phyloP scores from a whole-genome alignment of 2,329 filamentous ascomycete genomes.

The Fusarium bulbicola region DNA sequence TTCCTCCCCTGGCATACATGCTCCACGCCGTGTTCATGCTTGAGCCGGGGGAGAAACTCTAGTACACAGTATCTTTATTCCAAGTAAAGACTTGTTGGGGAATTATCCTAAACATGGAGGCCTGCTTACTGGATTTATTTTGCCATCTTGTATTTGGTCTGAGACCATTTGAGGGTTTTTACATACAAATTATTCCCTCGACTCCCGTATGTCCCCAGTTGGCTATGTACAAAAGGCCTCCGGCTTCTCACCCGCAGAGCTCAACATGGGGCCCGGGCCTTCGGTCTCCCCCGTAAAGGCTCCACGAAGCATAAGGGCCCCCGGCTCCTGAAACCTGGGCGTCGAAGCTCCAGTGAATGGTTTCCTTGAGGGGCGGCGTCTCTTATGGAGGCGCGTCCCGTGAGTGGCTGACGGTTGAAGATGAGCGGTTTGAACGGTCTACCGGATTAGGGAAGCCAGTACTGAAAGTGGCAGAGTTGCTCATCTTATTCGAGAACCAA shows the following conservation, averaged over 20 bases:
- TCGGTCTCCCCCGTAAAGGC: slow-evolving; percentile 28
- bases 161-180: slow-evolving; percentile 26
- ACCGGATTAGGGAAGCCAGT: slow-evolving; percentile 27
- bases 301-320: slow-evolving; percentile 12
- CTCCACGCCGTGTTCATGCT: slow-evolving; percentile 14
- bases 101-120: not conserved
- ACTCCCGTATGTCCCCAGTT: slow-evolving; percentile 5
- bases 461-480: not conserved
- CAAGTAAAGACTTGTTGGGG: not conserved
- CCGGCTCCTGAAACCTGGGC: slow-evolving; percentile 14
- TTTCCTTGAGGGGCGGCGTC: slow-evolving; percentile 1
- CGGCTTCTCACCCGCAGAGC: slow-evolving; percentile 6
- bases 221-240: slow-evolving; percentile 13
- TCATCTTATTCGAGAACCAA: not conserved
- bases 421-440: slow-evolving; percentile 14
- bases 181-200: not conserved
- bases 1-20: not conserved
- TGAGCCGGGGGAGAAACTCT: not conserved
- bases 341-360: slow-evolving; percentile 2
- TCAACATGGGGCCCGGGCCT: slow-evolving; percentile 9
- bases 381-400: not conserved
- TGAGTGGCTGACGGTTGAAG: slow-evolving; percentile 16
- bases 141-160: not conserved
- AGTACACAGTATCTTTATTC: not conserved
- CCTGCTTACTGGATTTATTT: not conserved